A percentile compares a stretch with the other conserved stretches of the same genome.
Evolutionary conservation across 1,284 basidiomycete genomes (phyloP).

Genomic region (Heterobasidion parviporum): DNA sequence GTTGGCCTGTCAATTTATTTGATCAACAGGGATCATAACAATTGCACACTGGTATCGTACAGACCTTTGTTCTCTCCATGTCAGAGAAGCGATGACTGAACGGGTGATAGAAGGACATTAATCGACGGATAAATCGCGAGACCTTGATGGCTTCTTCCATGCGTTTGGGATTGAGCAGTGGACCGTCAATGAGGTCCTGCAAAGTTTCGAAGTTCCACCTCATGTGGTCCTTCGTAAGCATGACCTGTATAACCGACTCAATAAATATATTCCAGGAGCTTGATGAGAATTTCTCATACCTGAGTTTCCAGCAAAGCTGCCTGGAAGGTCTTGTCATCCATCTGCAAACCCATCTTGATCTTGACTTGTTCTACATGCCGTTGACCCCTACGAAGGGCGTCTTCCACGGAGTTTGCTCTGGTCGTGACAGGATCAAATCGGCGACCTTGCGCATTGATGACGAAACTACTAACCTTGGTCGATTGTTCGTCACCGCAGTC

Average conservation of each 20-base stretch:
- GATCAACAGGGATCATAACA: not conserved
- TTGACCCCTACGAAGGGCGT: constrained; percentile 81
- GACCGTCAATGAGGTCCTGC: constrained; percentile 88
- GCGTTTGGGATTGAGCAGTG: constrained; percentile 85
- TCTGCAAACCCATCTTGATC: constrained; percentile 83
- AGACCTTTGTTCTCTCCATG: constrained; percentile 65
- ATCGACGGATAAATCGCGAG: constrained; percentile 78
- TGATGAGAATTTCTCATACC: constrained; percentile 26
- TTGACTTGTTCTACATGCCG: constrained; percentile 87
- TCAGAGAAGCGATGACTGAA: constrained; percentile 82
- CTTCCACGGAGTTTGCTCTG: constrained; percentile 83
- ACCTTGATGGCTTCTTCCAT: constrained; percentile 94
- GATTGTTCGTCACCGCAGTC: constrained; percentile 37
- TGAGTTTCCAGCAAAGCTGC: constrained; percentile 78
- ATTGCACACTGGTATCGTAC: constrained; percentile 9
- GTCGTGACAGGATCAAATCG: not conserved
- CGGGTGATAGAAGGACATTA: constrained; percentile 93
- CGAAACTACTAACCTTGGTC: constrained; percentile 45
- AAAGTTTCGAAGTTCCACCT: constrained; percentile 93
- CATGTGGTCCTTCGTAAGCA: constrained; percentile 81
- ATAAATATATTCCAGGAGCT: constrained; percentile 7
- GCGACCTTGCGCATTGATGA: not conserved
- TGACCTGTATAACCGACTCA: constrained; percentile 44
- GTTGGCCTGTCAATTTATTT: constrained; percentile 46
- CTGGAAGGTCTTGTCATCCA: constrained; percentile 90